Percentiles rank a stretch among this genome's conserved stretches.
phyloP scores from a whole-genome alignment of 208 protist species.

The Vickermania ingenoplastis region DNA sequence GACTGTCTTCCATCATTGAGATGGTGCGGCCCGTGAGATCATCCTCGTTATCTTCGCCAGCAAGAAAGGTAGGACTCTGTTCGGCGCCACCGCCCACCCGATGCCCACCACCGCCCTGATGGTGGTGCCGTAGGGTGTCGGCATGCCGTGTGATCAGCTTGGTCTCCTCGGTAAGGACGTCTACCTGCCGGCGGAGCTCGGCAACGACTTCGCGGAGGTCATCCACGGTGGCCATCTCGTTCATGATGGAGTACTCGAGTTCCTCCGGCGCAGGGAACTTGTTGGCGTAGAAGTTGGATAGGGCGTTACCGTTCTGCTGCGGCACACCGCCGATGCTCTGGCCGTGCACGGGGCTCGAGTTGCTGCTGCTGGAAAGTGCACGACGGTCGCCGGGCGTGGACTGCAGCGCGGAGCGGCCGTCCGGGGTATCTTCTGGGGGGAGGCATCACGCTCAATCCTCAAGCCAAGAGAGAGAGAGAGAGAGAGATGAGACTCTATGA shows the following conservation, averaged over 20 bases:
- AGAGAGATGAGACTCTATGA: too few relatives aligned
- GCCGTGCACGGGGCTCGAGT: background rate
- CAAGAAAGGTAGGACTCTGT: background rate
- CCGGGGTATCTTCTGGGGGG: too few relatives aligned
- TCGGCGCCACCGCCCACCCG: background rate
- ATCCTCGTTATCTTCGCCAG: background rate
- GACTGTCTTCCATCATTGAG: background rate
- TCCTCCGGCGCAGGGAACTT: constrained; percentile 45
- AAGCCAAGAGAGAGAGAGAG: too few relatives aligned
- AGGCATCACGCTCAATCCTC: too few relatives aligned
- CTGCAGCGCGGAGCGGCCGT: background rate
- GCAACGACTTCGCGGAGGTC: constrained; percentile 36
- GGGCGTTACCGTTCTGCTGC: constrained; percentile 18
- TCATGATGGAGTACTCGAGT: constrained; percentile 16
- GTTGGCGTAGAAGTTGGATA: constrained; percentile 55
- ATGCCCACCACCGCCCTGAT: background rate
- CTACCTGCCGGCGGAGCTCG: constrained; percentile 62
- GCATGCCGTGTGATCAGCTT: constrained; percentile 29
- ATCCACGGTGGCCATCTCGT: constrained; percentile 16
- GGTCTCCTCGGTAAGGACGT: constrained; percentile 50
- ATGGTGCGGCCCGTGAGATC: background rate
- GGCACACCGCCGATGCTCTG: constrained; percentile 6
- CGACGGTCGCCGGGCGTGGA: background rate
- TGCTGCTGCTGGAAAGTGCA: constrained; percentile 3
- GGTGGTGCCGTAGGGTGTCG: constrained; percentile 4